Evolutionary conservation across 2,329 filamentous ascomycete species (phyloP), one percentile per base, ranked within the genome.

Genomic region (Aspergillus phoenicis): DNA sequence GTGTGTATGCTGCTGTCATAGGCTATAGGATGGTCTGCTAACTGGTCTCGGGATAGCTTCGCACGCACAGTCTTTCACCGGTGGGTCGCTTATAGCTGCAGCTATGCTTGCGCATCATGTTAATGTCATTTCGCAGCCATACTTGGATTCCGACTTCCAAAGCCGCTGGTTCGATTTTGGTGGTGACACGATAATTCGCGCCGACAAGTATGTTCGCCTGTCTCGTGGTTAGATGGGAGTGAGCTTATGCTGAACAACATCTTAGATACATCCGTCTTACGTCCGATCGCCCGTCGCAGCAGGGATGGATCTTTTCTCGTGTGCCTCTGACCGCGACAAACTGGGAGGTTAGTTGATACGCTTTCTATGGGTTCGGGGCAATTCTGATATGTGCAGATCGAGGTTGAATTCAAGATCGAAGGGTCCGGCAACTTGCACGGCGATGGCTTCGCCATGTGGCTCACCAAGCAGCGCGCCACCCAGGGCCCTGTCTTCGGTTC

Each of bases 111-210:
- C 33, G 22, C 51, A 26, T 47, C 62, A 56, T 43, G 57, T 62
- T 64, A 57, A 64, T 59, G 38, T 58, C 24, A 20, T 15, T 56
- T 60, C 28, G 66, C 74, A 97, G 90, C 95, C 95, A 64, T 99
- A 97, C 80, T 87, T 99, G 70, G 95, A 99, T 81, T 95, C 93
- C 63, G 95, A 98, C 78, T 93, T 98, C 89, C 91, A 96, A 81
- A 97, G 91, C 81, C 89, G 95, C 75, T 99, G 95, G 94, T 99
- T 94, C 80, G 95, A 99, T 81, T 99, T 96, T 85, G 95, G 95
- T 75, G 95, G 94, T 74, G 93, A 97, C 81, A 92, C 94, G 43
- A 89, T 99, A 71, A 85, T 97, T 72, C 84, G 87, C 67, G 84
- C 87, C 64, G 87, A 90, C 73, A 83, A 86, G 81, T 83, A 75